A percentile compares a stretch with the other conserved stretches of the same genome.
These are phyloP conservation scores for Lachnellula occidentalis DNA, from an alignment of 2,329 filamentous ascomycete genomes.

Conservation along the genomic window DNA sequence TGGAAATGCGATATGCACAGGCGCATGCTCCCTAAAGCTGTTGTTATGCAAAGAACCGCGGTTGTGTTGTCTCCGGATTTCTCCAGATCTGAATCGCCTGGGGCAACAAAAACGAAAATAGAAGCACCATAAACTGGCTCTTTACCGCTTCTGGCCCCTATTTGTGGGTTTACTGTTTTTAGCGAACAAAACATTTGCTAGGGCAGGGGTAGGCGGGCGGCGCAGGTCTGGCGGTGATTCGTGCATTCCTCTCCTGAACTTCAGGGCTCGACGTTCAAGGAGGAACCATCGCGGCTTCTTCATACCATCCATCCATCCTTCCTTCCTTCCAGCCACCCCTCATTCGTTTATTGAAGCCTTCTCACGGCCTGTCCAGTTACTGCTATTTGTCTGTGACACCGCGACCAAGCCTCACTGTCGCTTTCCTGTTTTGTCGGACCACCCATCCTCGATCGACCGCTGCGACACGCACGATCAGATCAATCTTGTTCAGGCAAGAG, in stretches of 20 bases:
- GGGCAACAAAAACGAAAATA: background rate
- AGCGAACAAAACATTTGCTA: background rate
- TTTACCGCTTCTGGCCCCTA: background rate
- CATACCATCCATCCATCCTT: slow-evolving; percentile 1
- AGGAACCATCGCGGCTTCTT: background rate
- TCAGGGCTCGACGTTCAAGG: background rate
- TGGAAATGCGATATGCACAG: too few relatives aligned
- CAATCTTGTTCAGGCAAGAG: background rate
- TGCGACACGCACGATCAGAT: slow-evolving; percentile 3
- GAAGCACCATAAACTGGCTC: background rate
- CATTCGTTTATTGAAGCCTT: slow-evolving; percentile 14
- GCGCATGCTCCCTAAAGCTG: too few relatives aligned
- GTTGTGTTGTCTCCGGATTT: too few relatives aligned
- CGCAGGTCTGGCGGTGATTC: background rate
- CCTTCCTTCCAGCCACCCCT: slow-evolving; percentile 4
- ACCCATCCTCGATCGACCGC: background rate
- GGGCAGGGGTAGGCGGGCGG: background rate
- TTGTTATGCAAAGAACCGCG: too few relatives aligned
- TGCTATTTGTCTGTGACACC: slow-evolving; percentile 10
- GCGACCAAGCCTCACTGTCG: background rate
- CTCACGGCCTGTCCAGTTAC: slow-evolving; percentile 11
- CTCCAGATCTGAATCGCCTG: background rate
- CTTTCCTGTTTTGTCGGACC: slow-evolving; percentile 4
- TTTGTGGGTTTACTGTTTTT: background rate
- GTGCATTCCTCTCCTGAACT: background rate